Percentiles rank a stretch among this genome's conserved stretches.
Conservation (phyloP, 2,329 filamentous ascomycete species). For the Paecilomyces variotii region DNA sequence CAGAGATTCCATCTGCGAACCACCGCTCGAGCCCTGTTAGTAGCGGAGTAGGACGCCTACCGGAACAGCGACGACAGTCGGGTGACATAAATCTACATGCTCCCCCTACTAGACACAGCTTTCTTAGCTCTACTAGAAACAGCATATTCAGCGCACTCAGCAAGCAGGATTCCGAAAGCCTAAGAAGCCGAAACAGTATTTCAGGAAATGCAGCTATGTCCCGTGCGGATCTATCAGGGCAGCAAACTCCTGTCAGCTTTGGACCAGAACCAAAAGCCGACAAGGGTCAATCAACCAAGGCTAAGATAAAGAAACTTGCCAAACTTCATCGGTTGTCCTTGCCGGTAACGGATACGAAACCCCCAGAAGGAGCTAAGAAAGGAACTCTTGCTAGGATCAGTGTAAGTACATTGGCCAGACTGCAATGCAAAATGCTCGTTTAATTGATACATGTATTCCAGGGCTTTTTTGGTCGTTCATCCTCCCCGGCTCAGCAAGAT, state of each 20-base stretch:
- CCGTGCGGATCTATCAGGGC: slow-evolving; percentile 2
- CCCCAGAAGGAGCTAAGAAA: slow-evolving; percentile 9
- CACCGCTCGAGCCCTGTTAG: background rate
- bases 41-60: background rate
- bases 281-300: slow-evolving; percentile 15
- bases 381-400: slow-evolving; percentile 8
- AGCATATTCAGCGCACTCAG: background rate
- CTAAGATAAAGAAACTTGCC: slow-evolving; percentile 20
- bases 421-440: background rate
- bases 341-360: slow-evolving; percentile 11
- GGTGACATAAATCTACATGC: background rate
- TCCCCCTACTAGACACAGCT: background rate
- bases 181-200: slow-evolving; percentile 7
- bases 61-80: background rate
- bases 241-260: slow-evolving; percentile 4
- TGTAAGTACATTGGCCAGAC: slow-evolving; percentile 6
- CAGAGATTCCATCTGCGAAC: background rate
- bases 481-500: background rate
- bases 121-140: background rate
- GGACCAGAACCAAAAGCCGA: background rate
- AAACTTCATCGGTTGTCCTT: slow-evolving; percentile 19
- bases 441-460: slow-evolving; percentile 1
- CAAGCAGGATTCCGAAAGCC: slow-evolving; percentile 5
- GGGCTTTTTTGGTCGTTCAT: slow-evolving; percentile 12
- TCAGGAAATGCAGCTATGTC: slow-evolving; percentile 6